These are phyloP conservation scores for Sporothrix phasma DNA, from an alignment of 2,329 filamentous ascomycete genomes.

Conservation along the genomic window DNA sequence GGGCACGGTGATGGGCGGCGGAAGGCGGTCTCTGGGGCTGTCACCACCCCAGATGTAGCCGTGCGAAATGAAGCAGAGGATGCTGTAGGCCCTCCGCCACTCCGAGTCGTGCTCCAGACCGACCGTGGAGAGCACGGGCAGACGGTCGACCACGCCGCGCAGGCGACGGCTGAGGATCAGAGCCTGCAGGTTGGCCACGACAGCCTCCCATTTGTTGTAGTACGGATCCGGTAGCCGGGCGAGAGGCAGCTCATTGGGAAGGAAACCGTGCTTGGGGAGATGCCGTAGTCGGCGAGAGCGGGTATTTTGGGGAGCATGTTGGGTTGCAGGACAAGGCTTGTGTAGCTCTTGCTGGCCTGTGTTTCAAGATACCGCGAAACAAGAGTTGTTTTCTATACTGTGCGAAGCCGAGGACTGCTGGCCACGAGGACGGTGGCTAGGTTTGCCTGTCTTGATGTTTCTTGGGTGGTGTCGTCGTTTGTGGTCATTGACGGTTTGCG, in stretches of 20 bases:
- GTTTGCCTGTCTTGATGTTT: not conserved
- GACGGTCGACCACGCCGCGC: conserved; percentile 64
- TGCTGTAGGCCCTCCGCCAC: conserved; percentile 87
- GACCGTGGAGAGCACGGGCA: conserved; percentile 75
- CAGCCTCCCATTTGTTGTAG: conserved; percentile 89
- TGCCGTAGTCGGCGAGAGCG: conserved; percentile 64
- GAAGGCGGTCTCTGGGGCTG: conserved; percentile 65
- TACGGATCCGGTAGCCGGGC: conserved; percentile 76
- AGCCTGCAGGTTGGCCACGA: conserved; percentile 75
- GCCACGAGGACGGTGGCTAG: not conserved
- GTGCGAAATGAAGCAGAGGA: conserved; percentile 85
- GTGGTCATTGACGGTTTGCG: not conserved
- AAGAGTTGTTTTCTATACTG: not conserved
- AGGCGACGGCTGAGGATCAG: conserved; percentile 78
- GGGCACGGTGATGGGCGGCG: conserved; percentile 72
- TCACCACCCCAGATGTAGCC: conserved; percentile 93
- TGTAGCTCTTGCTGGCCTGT: conserved; percentile 10
- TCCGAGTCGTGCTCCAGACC: conserved; percentile 75
- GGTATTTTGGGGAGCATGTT: conserved; percentile 52
- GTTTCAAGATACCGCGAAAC: conserved; percentile 13
- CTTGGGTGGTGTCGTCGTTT: not conserved
- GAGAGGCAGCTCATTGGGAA: conserved; percentile 71
- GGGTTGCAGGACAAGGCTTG: not conserved
- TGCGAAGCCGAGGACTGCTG: not conserved
- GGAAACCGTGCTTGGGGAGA: conserved; percentile 74